Evolutionary conservation across 192 early-diverging fungal species (phyloP), one percentile per base, ranked within the genome.

Genomic region (Gryganskiella cystojenkinii): DNA sequence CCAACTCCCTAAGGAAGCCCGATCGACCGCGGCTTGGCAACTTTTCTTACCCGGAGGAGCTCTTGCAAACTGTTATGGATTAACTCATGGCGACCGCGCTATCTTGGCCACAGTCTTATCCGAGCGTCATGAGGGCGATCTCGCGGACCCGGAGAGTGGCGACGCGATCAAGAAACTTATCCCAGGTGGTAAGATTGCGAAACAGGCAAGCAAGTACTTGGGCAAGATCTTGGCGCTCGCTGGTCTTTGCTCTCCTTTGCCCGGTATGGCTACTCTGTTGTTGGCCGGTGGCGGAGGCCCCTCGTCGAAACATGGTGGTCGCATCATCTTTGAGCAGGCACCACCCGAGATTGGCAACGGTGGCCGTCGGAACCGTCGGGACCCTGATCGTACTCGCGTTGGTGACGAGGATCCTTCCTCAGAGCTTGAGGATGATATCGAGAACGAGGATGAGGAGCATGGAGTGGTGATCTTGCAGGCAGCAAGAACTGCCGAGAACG

Each of bases 1-100:
- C 20, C 72, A 84, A 17, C 61, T 82, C 45, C 84, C 83, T 13
- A 86, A 86, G 46, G 87, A 88, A 71, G 75, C 87, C 10, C 53
- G 87, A n/a, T 84, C 87, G 5, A 75, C 83, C 25, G 67, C 80
- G 3, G 80, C 84, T 9, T 86, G 84, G 61, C 79, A 85, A 44
- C 73, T 85, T 58, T 80, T 84, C 33, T 54, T 88, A 0, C 75
- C 87, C 2, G 81, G 85, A 20, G 87, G 87, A 5, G 71, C 82
- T 0, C 80, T 86, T 4, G 76, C 82, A 3, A 85, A 86, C 67
- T 64, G 83, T 4, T 86, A 84, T 22, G 87, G 87, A 2, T 31
- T 88, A 17, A 80, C 79, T 0, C 87, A 88, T 51, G 34, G 44
- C 19, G 83, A 88, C 14, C 76, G 87, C 17, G 87, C 87, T 19